Conservation (phyloP, 2,329 filamentous ascomycete genomes). For the Penicillium sp. region DNA sequence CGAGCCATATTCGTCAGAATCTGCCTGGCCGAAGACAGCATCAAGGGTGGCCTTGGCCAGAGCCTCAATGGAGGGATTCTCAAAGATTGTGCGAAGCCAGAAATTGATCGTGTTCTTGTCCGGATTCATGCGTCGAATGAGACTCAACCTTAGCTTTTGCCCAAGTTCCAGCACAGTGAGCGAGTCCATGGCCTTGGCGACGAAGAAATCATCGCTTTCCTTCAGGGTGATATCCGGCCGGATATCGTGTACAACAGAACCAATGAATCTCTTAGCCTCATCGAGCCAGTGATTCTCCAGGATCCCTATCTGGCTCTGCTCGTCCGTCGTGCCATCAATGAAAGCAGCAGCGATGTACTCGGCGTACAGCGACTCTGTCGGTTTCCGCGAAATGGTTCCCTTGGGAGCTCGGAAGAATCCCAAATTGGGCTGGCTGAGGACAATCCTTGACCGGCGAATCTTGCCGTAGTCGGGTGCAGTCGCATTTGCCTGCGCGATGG, state of each 20-base stretch:
- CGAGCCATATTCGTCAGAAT: not conserved
- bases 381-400: slow-evolving; percentile 20
- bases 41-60: slow-evolving; percentile 17
- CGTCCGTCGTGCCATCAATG: slow-evolving; percentile 17
- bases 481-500: slow-evolving; percentile 13
- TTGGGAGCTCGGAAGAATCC: slow-evolving; percentile 18
- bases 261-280: slow-evolving; percentile 17
- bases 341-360: slow-evolving; percentile 19
- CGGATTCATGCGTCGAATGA: slow-evolving; percentile 12
- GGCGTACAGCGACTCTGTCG: slow-evolving; percentile 18
- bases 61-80: slow-evolving; percentile 16
- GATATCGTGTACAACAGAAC: slow-evolving; percentile 17
- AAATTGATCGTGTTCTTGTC: slow-evolving; percentile 18
- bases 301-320: slow-evolving; percentile 16
- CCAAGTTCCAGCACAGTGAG: slow-evolving; percentile 17
- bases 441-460: slow-evolving; percentile 18
- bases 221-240: slow-evolving; percentile 11
- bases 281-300: slow-evolving; percentile 17
- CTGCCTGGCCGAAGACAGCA: slow-evolving; percentile 2
- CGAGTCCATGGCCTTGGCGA: slow-evolving; percentile 17
- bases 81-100: slow-evolving; percentile 18
- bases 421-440: slow-evolving; percentile 14
- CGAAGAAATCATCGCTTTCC: slow-evolving; percentile 19
- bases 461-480: slow-evolving; percentile 17
- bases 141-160: slow-evolving; percentile 15